Percentiles rank a stretch among this genome's conserved stretches.
These are phyloP conservation scores for Gamarada debralockiae DNA, from an alignment of 495 filamentous ascomycete species.

Conservation along the genomic window DNA sequence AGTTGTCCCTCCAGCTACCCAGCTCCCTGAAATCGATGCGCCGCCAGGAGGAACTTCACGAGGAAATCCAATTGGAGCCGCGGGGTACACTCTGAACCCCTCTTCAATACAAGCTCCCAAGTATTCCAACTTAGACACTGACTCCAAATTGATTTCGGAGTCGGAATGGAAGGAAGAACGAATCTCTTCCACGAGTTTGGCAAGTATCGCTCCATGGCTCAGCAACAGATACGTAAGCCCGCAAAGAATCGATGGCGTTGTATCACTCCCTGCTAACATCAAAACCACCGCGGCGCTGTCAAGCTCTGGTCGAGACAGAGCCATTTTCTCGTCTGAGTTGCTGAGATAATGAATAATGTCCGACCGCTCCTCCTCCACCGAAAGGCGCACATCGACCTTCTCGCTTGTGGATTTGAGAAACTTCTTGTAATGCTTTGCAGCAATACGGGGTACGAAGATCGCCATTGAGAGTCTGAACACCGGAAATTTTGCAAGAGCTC, in stretches of 20 bases:
- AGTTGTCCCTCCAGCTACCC: conserved; percentile 43
- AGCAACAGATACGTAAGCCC: conserved; percentile 7
- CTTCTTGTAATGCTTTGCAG: conserved; percentile 2
- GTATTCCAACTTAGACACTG: conserved; percentile 37
- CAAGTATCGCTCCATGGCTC: background rate
- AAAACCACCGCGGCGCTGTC: background rate
- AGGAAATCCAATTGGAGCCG: conserved; percentile 6
- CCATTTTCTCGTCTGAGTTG: background rate
- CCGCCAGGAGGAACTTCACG: background rate
- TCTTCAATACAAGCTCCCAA: conserved; percentile 33
- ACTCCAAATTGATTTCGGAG: conserved; percentile 4
- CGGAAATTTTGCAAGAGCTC: background rate
- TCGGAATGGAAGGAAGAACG: background rate
- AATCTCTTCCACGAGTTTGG: conserved; percentile 1
- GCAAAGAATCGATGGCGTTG: background rate
- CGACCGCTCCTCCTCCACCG: background rate
- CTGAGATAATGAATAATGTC: conserved; percentile 8
- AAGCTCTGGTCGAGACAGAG: too few species aligned
- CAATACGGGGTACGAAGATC: background rate
- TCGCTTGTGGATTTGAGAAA: conserved; percentile 3
- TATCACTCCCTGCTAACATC: conserved; percentile 5
- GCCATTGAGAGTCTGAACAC: background rate
- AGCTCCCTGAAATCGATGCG: conserved; percentile 49
- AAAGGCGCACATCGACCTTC: background rate
- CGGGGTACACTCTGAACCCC: conserved; percentile 11